These are phyloP conservation scores for Grigorovia jiainica DNA, from an alignment of 805 yeast genomes.

Conservation along the genomic window DNA sequence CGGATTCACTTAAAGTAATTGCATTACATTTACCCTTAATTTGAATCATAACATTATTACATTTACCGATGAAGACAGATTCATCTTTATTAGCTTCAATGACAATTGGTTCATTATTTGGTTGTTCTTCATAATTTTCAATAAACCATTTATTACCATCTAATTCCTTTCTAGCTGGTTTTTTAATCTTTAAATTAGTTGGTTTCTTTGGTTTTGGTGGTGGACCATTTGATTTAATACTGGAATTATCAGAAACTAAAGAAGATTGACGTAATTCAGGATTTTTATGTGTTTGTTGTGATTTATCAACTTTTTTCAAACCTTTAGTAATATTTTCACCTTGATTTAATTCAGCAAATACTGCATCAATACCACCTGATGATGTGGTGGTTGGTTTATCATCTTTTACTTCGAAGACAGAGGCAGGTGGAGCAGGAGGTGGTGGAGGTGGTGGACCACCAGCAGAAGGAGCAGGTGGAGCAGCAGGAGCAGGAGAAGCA, in stretches of 20 bases:
- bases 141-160: slow-evolving; percentile 84
- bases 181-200: slow-evolving; percentile 40
- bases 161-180: slow-evolving; percentile 60
- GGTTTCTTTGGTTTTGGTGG: slow-evolving; percentile 87
- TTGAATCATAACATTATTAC: slow-evolving; percentile 64
- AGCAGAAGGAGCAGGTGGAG: slow-evolving; percentile 25
- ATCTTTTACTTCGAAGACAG: slow-evolving; percentile 41
- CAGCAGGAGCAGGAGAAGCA: slow-evolving; percentile 9
- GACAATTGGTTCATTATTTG: slow-evolving; percentile 33
- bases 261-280: slow-evolving; percentile 63
- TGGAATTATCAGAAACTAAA: slow-evolving; percentile 32
- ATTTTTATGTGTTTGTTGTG: slow-evolving; percentile 90
- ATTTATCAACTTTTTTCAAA: slow-evolving; percentile 83
- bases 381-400: slow-evolving; percentile 17
- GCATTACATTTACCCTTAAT: slow-evolving; percentile 89
- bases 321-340: slow-evolving; percentile 81
- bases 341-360: slow-evolving; percentile 79
- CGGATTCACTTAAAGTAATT: slow-evolving; percentile 65
- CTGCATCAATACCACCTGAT: slow-evolving; percentile 67
- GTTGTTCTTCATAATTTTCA: slow-evolving; percentile 62
- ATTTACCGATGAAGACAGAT: slow-evolving; percentile 80
- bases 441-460: slow-evolving; percentile 69
- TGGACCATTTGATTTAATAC: slow-evolving; percentile 20
- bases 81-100: slow-evolving; percentile 80
- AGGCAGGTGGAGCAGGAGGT: slow-evolving; percentile 84